Evolutionary conservation across 306 rosid species (phyloP).

Genomic region (Cucurbita pepo): DNA sequence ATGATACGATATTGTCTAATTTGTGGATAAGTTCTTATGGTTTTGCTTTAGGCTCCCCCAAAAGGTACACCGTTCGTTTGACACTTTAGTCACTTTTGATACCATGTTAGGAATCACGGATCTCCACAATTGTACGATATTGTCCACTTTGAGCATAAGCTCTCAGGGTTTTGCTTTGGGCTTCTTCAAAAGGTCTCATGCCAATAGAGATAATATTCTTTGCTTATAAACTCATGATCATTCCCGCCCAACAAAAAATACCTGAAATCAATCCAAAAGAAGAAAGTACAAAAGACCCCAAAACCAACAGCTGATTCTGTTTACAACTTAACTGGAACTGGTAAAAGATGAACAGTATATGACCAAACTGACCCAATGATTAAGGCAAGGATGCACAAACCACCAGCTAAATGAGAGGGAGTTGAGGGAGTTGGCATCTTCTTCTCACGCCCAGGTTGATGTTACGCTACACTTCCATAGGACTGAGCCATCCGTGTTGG

Average conservation of each 20-base stretch:
- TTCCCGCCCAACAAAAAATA: not conserved
- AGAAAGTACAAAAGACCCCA: not conserved
- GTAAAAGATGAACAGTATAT: not conserved
- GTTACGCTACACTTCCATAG: not conserved
- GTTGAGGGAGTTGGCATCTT: not conserved
- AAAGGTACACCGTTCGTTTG: no score
- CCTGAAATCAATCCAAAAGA: not conserved
- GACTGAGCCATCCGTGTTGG: not conserved
- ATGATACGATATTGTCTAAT: no score
- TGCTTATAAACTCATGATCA: no score
- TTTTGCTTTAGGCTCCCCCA: no score
- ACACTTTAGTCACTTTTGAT: no score
- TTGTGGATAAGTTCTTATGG: no score
- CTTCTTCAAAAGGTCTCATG: no score
- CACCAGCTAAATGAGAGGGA: not conserved
- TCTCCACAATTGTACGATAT: no score
- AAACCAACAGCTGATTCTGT: not conserved
- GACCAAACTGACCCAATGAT: not conserved
- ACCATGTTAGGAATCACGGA: no score
- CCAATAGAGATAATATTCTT: no score
- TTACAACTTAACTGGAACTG: not conserved
- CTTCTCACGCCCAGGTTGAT: not conserved
- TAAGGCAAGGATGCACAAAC: not conserved
- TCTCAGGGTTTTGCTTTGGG: no score
- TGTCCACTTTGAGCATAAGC: no score